These are phyloP conservation scores for Elymus sibiricus DNA, from an alignment of 176 grass and related monocot species.

Conservation along the genomic window DNA sequence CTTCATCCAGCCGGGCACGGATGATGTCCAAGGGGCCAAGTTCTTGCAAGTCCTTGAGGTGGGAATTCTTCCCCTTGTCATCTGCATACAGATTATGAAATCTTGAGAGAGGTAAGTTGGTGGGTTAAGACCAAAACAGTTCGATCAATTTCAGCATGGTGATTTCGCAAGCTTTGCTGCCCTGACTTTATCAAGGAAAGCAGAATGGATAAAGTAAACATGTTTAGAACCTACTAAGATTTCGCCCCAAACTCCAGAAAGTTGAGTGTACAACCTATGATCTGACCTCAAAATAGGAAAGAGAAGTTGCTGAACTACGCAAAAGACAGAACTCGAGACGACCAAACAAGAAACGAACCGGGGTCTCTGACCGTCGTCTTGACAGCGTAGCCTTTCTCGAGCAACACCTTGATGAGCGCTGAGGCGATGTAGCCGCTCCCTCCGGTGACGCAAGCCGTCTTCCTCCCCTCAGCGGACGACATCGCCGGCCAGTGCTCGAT, in stretches of 20 bases:
- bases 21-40: slow-evolving; percentile 3
- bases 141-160: too few species aligned
- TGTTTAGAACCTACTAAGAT: too few species aligned
- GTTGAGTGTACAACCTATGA: too few species aligned
- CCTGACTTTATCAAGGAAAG: too few species aligned
- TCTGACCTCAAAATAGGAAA: too few species aligned
- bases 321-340: background rate
- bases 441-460: too few species aligned
- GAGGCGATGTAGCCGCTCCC: slow-evolving; percentile 24
- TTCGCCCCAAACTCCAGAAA: too few species aligned
- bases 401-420: slow-evolving; percentile 51
- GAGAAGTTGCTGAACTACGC: too few species aligned
- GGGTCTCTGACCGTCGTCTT: slow-evolving; percentile 70
- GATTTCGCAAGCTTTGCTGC: too few species aligned
- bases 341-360: slow-evolving; percentile 6
- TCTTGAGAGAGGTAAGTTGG: too few species aligned
- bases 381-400: slow-evolving; percentile 55
- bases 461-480: slow-evolving; percentile 13
- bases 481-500: background rate
- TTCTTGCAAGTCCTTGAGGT: background rate
- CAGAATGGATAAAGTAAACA: too few species aligned
- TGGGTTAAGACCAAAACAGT: too few species aligned
- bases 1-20: background rate
- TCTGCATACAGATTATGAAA: background rate
- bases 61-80: slow-evolving; percentile 8